Conservation (phyloP, 352 stramenopile species). For the Globisporangium viniferum region DNA sequence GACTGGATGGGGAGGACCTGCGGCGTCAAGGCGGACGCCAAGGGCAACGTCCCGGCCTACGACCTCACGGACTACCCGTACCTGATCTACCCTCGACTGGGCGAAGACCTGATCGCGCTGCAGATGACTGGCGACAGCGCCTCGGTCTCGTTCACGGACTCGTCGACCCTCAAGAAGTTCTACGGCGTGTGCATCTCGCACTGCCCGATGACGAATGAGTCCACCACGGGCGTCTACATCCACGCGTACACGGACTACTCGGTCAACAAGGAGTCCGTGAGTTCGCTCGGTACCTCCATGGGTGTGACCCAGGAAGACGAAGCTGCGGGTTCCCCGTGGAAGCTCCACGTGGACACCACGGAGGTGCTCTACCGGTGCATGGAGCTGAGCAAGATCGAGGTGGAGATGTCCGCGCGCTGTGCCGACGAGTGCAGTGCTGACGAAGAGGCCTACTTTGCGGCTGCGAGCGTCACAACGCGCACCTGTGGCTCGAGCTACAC, state of each 20-base stretch:
- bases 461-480: constrained; percentile 20
- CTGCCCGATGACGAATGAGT: constrained; percentile 50
- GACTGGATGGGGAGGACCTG: constrained; percentile 74
- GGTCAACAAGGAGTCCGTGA: constrained; percentile 32
- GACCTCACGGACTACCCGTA: constrained; percentile 66
- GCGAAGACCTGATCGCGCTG: constrained; percentile 47
- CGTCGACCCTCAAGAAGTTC: constrained; percentile 33
- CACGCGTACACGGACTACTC: constrained; percentile 64
- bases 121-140: constrained; percentile 10
- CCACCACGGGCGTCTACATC: constrained; percentile 35
- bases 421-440: constrained; percentile 56
- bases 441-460: constrained; percentile 34
- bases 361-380: constrained; percentile 69
- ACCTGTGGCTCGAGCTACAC: constrained; percentile 40
- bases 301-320: constrained; percentile 44
- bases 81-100: constrained; percentile 66
- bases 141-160: constrained; percentile 18
- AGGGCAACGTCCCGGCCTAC: constrained; percentile 45
- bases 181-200: constrained; percentile 43
- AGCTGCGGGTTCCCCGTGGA: constrained; percentile 56
- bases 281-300: constrained; percentile 21
- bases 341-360: constrained; percentile 57
- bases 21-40: constrained; percentile 45
- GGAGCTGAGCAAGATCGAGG: constrained; percentile 52
- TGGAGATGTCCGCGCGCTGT: constrained; percentile 45